Conservation (phyloP, 306 rosid genomes). For the Cyamopsis tetragonoloba region DNA sequence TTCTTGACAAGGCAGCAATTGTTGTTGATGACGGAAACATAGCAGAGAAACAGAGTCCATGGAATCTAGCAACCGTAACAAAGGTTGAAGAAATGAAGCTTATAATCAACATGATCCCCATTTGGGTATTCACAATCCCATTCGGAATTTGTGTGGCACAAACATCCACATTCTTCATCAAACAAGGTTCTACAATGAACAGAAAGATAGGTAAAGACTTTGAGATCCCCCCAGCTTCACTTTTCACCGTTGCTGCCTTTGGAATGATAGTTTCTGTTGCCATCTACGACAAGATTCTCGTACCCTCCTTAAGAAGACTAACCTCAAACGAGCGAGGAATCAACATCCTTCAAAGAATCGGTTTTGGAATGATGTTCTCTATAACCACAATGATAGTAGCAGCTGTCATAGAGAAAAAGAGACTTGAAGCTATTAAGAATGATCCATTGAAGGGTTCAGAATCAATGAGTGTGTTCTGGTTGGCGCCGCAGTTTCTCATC, state of each 20-base stretch:
- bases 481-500: conserved; percentile 73
- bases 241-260: conserved; percentile 51
- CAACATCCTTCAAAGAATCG: conserved; percentile 79
- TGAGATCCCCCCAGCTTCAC: conserved; percentile 74
- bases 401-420: conserved; percentile 58
- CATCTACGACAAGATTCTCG: conserved; percentile 66
- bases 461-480: conserved; percentile 76
- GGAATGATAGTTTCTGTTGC: conserved; percentile 75
- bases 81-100: conserved; percentile 89
- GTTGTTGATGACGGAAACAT: conserved; percentile 30
- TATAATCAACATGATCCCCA: conserved; percentile 74
- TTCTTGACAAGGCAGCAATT: conserved; percentile 91
- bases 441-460: conserved; percentile 32
- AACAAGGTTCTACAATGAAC: conserved; percentile 57
- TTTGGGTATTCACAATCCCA: conserved; percentile 74
- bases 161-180: conserved; percentile 78
- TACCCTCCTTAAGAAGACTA: conserved; percentile 49
- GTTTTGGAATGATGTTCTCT: conserved; percentile 76
- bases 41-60: conserved; percentile 51
- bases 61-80: conserved; percentile 68
- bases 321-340: conserved; percentile 89
- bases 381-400: conserved; percentile 55
- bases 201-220: conserved; percentile 39
- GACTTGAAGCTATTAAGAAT: conserved; percentile 38
- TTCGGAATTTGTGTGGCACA: conserved; percentile 75